Percentiles rank a stretch among this genome's conserved stretches.
Conservation (phyloP, 768 basidiomycete species). For the Lactarius pseudohatsudake region DNA sequence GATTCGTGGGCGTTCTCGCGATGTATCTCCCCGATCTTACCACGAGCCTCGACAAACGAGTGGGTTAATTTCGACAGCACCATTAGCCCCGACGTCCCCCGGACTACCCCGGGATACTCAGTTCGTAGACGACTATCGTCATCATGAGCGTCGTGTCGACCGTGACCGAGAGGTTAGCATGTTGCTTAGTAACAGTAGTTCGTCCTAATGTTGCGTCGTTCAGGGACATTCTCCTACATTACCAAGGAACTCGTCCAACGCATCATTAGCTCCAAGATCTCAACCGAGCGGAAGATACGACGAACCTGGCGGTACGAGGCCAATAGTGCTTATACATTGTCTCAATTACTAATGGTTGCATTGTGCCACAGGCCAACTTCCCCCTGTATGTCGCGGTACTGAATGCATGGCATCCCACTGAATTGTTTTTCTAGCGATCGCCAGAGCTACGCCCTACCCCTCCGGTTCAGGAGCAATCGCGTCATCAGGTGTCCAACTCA, state of each 20-base stretch:
- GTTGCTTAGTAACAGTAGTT: background rate
- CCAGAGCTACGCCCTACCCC: conserved; percentile 8
- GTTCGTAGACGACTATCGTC: conserved; percentile 6
- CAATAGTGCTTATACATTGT: no score
- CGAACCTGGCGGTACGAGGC: conserved; percentile 12
- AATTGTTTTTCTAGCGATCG: conserved; percentile 15
- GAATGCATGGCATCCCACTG: background rate
- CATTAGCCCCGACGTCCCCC: background rate
- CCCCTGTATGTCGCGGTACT: conserved; percentile 4
- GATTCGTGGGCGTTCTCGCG: conserved; percentile 5
- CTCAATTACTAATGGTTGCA: background rate
- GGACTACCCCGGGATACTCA: conserved; percentile 9
- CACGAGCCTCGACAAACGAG: conserved; percentile 12
- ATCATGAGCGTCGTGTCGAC: conserved; percentile 16
- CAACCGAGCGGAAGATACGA: conserved; percentile 14
- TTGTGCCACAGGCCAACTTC: conserved; percentile 4
- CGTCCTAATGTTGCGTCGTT: background rate
- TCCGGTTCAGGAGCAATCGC: conserved; percentile 10
- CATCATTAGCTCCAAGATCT: conserved; percentile 1
- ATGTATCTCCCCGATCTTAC: conserved; percentile 12
- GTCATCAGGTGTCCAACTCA: conserved; percentile 2
- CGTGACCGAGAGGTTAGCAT: conserved; percentile 9
- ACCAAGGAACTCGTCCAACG: conserved; percentile 1
- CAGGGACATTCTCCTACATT: conserved; percentile 10
- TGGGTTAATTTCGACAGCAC: background rate